Evolutionary conservation across 2,329 filamentous ascomycete species (phyloP).

Genomic region (Fusarium tjaetaba): DNA sequence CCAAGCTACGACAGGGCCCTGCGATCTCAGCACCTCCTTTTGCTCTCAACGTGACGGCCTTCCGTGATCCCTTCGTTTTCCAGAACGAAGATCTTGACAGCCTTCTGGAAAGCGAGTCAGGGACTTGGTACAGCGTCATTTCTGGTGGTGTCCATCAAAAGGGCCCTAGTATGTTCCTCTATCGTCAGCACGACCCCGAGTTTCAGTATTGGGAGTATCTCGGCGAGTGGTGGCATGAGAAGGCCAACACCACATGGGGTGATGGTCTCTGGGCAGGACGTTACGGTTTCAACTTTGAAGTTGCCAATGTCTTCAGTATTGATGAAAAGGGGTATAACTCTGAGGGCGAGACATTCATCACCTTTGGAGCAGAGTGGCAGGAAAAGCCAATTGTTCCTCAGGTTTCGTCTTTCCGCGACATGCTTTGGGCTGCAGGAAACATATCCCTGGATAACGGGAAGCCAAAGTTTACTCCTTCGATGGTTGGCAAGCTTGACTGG

Average conservation of each 20-base stretch:
- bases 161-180: constrained; percentile 38
- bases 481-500: constrained; percentile 55
- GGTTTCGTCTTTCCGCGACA: constrained; percentile 52
- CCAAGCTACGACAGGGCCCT: constrained; percentile 36
- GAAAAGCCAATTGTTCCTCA: constrained; percentile 51
- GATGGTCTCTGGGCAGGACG: constrained; percentile 49
- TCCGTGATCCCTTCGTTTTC: constrained; percentile 40
- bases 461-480: constrained; percentile 51
- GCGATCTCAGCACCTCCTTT: constrained; percentile 33
- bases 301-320: constrained; percentile 54
- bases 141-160: constrained; percentile 37
- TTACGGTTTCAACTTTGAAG: constrained; percentile 58
- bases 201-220: constrained; percentile 42
- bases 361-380: constrained; percentile 56
- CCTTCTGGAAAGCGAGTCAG: constrained; percentile 29
- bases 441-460: constrained; percentile 42
- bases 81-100: constrained; percentile 33
- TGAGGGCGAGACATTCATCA: constrained; percentile 52
- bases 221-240: constrained; percentile 49
- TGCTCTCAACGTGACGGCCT: constrained; percentile 38
- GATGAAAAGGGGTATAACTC: constrained; percentile 52
- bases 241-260: constrained; percentile 50
- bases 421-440: constrained; percentile 54
- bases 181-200: constrained; percentile 37
- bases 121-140: constrained; percentile 36